Evolutionary conservation across 345 rosid species (phyloP).

Genomic region (Ceriops decandra): DNA sequence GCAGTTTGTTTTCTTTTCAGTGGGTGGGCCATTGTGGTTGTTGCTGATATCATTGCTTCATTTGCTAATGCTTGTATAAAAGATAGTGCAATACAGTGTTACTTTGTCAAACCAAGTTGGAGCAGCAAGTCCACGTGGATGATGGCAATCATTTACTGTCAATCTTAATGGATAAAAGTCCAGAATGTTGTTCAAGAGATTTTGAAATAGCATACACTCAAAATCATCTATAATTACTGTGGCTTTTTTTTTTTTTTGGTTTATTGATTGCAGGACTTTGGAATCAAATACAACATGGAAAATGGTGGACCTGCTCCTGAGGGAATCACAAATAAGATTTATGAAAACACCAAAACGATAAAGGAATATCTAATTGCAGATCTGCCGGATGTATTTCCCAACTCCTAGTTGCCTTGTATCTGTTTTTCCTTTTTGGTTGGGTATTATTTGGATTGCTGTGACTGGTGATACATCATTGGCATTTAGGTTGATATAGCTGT

Average conservation of each 20-base stretch:
- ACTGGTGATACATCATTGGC: not conserved
- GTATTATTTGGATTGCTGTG: not conserved
- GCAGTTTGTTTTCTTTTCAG: not conserved
- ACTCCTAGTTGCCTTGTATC: conserved; percentile 7
- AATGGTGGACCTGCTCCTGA: conserved; percentile 99
- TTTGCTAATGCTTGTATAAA: not conserved
- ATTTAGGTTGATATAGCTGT: conserved; percentile 74
- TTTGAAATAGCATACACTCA: not conserved
- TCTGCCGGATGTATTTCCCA: conserved; percentile 60
- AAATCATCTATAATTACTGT: not conserved
- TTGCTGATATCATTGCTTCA: not conserved
- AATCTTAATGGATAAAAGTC: not conserved
- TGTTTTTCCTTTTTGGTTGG: not conserved
- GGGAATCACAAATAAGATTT: conserved; percentile 88
- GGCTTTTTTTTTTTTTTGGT: not conserved
- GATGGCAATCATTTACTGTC: not conserved
- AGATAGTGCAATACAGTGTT: not conserved
- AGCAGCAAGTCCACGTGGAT: not conserved
- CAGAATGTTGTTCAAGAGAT: not conserved
- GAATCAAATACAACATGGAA: conserved; percentile 99
- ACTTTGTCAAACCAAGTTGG: not conserved
- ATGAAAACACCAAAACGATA: conserved; percentile 89
- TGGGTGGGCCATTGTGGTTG: not conserved
- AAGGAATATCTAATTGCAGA: conserved; percentile 77
- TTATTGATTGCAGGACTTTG: conserved; percentile 68